phyloP scores from a whole-genome alignment of 345 rosid genomes.

The Pugionium dolabratum region DNA sequence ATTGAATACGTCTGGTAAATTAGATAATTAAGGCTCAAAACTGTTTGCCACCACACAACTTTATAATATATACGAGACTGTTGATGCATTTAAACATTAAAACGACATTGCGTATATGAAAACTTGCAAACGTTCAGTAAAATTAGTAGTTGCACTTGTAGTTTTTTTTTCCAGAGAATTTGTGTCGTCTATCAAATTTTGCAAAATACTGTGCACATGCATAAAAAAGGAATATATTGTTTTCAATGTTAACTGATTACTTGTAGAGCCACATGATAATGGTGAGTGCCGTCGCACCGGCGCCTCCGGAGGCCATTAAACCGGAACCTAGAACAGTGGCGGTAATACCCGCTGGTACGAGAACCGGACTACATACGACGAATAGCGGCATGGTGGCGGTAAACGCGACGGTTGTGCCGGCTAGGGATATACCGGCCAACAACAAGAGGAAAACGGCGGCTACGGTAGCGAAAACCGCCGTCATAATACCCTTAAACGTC shows the following conservation, averaged over 20 bases:
- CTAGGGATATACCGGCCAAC: conserved; percentile 62
- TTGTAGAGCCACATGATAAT: conserved; percentile 66
- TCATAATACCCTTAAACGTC: conserved; percentile 5
- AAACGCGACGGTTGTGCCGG: conserved; percentile 59
- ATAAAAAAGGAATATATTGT: too few species aligned
- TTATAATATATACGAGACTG: too few species aligned
- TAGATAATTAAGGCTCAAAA: too few species aligned
- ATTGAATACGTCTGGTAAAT: too few species aligned
- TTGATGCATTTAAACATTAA: too few species aligned
- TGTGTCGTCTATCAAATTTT: too few species aligned
- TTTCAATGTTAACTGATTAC: conserved; percentile 24
- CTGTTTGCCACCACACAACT: too few species aligned
- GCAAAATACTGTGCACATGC: too few species aligned
- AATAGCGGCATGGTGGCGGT: conserved; percentile 64
- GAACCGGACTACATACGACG: conserved; percentile 72
- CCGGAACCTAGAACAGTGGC: conserved; percentile 47
- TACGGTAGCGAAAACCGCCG: conserved; percentile 38
- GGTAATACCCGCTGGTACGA: conserved; percentile 67
- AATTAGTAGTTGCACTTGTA: too few species aligned
- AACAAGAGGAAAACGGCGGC: conserved; percentile 66
- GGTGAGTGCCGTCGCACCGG: conserved; percentile 52
- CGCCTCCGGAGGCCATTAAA: conserved; percentile 66
- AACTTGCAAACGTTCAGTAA: too few species aligned
- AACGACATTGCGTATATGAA: too few species aligned
- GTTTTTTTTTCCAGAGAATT: too few species aligned